Percentiles rank a stretch among this genome's conserved stretches.
Conservation (phyloP, 306 rosid genomes). For the Boehmeria nivea region DNA sequence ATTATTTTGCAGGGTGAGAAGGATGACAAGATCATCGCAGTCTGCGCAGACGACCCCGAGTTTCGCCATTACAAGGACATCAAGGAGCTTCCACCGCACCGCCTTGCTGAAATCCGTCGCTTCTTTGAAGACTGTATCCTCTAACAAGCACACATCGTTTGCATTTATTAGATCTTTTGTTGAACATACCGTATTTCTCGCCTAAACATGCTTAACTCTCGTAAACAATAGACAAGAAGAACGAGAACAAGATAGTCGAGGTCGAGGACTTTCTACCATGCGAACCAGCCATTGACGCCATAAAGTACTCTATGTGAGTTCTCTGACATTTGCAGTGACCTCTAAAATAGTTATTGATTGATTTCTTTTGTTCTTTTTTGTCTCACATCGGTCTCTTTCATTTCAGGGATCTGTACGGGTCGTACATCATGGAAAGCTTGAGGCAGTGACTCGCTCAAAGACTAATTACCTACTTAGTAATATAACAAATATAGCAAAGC, state of each 20-base stretch:
- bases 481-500: constrained; percentile 6
- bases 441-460: constrained; percentile 57
- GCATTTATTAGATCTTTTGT: constrained; percentile 2
- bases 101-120: constrained; percentile 89
- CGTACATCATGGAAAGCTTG: constrained; percentile 91
- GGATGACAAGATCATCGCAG: constrained; percentile 99
- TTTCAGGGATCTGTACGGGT: constrained; percentile 87
- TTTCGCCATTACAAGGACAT: constrained; percentile 77
- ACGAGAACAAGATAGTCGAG: constrained; percentile 88
- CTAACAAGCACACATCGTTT: neutral
- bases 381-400: constrained; percentile 1
- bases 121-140: constrained; percentile 99
- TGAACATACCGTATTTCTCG: too few species aligned
- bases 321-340: neutral
- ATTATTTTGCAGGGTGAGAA: constrained; percentile 65
- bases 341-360: neutral
- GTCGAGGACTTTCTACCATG: constrained; percentile 94
- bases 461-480: constrained; percentile 4
- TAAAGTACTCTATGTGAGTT: constrained; percentile 83
- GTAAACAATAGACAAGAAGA: constrained; percentile 77
- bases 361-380: constrained; percentile 3
- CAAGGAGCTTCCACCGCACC: constrained; percentile 91
- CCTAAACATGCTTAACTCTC: constrained; percentile 35
- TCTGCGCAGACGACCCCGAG: constrained; percentile 96
- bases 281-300: constrained; percentile 71